Base-by-base conservation (phyloP, 331 rosid species). In the Quercus lobata region DNA sequence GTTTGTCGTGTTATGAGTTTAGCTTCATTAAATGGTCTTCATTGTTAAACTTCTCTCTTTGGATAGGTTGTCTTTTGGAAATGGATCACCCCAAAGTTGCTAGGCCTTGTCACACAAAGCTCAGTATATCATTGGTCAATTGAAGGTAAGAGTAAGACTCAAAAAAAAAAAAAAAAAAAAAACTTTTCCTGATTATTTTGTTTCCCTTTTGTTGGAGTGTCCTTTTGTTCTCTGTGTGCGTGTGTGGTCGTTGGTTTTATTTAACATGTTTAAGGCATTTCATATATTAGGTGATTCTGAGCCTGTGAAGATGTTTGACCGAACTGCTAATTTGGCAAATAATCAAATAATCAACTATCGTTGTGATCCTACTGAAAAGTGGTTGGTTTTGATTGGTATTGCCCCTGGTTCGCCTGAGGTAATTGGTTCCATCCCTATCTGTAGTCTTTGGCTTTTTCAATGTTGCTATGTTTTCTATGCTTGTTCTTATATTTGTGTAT, bases 341-440 rank as follows among this genome's bases (percentile, higher is more conserved):
- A 96, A 96, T 84, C 99, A 96, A 87, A 93, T 96, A 68, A 96
- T 96, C 81, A 96, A 96, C 84, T 96, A 96, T 83, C 89, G 98
- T 22, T 96, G 98, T 69, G 99, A 96, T 79, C 97, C 97, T 82
- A 69, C 98, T 10, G 99, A 96, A 80, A 96, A 96, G 87, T 96
- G 99, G 99, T 77, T 96, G 97, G 99, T 96, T 80, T 87, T 96
- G 92, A 88, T 93, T 83, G 99, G 99, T 76, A 96, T 96, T 84
- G 97, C 99, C 57, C 99, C 99, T 78, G 99, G 99, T 84, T 89
- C 93, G 37, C 93, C 97, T 18, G 99, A 96, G 98, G 99, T 92
- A 22, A 22, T 5, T 60, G 66, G 66, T 22, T 60, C 32, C 17
- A 60, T 24, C 66, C 66, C 5, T 60, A 11, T 60, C 30, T 60